Percentiles rank a stretch among this genome's conserved stretches.
Conservation (phyloP, 2,329 filamentous ascomycete species). For the Anthostomella pinea region DNA sequence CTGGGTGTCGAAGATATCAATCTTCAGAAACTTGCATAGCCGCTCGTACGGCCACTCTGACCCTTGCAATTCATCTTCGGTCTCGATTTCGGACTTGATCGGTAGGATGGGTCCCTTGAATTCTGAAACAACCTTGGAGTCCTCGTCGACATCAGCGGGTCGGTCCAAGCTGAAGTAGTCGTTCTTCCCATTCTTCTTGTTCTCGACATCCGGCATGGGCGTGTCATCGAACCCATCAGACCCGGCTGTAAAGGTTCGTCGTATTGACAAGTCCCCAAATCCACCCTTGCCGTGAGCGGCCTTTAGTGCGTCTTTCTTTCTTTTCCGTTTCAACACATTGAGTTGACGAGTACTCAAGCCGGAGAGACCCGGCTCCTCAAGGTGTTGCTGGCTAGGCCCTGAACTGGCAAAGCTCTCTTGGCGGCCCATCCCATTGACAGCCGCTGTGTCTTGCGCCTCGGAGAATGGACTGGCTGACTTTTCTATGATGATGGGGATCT, state of each 20-base stretch:
- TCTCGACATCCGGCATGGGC: constrained; percentile 48
- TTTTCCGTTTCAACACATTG: constrained; percentile 90
- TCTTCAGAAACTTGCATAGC: constrained; percentile 87
- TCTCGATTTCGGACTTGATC: constrained; percentile 82
- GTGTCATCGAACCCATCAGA: constrained; percentile 64
- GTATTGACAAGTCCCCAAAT: constrained; percentile 79
- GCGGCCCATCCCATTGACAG: constrained; percentile 31
- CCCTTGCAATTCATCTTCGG: constrained; percentile 73
- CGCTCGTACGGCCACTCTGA: constrained; percentile 92
- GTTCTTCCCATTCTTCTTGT: constrained; percentile 60
- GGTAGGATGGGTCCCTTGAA: constrained; percentile 82
- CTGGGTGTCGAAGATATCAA: constrained; percentile 87
- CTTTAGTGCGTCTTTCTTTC: constrained; percentile 84
- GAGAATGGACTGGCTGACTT: constrained; percentile 44
- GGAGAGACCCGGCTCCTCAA: constrained; percentile 71
- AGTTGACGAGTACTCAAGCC: constrained; percentile 88
- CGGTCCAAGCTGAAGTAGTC: constrained; percentile 93
- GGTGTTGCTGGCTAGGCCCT: constrained; percentile 38
- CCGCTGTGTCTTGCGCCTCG: constrained; percentile 41
- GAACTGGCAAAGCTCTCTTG: constrained; percentile 36
- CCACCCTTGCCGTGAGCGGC: constrained; percentile 82
- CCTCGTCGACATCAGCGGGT: constrained; percentile 75
- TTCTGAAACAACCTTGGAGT: constrained; percentile 88
- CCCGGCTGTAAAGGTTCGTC: constrained; percentile 58
- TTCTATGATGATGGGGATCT: constrained; percentile 65